A percentile compares a stretch with the other conserved stretches of the same genome.
phyloP scores from a whole-genome alignment of 192 early-diverging fungal genomes.

The Haplosporangium gracile region DNA sequence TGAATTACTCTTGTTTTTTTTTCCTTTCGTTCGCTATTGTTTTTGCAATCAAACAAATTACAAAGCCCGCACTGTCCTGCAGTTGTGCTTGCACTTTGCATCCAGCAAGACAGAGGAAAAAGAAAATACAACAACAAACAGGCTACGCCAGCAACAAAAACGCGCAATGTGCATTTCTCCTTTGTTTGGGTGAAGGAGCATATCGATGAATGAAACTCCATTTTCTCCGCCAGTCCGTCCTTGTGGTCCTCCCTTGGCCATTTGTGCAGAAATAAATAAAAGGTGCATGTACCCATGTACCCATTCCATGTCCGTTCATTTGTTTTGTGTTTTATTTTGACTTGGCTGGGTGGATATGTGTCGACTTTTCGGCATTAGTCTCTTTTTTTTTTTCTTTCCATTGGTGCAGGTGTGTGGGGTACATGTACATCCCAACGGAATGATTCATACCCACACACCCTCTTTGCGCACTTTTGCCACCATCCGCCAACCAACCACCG shows the following conservation, averaged over 20 bases:
- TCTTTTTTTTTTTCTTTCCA: background rate
- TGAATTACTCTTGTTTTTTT: background rate
- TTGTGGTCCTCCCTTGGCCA: background rate
- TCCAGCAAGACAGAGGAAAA: background rate
- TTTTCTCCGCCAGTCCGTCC: background rate
- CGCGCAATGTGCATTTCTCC: background rate
- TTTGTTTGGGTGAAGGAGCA: background rate
- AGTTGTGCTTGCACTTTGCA: background rate
- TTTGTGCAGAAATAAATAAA: background rate
- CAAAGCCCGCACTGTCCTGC: background rate
- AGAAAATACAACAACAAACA: background rate
- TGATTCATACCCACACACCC: background rate
- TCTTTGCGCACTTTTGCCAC: background rate
- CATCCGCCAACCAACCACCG: background rate
- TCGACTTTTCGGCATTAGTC: background rate
- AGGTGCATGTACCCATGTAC: background rate
- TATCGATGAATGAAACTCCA: background rate
- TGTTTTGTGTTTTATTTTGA: background rate
- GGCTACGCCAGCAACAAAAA: background rate
- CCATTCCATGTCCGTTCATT: background rate
- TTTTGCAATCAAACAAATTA: background rate
- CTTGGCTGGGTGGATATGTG: too few species aligned
- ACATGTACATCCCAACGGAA: background rate
- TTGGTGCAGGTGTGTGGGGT: background rate
- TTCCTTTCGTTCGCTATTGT: background rate